Evolutionary conservation across 805 yeast species (phyloP).

Genomic region (Metschnikowia cubensis): DNA sequence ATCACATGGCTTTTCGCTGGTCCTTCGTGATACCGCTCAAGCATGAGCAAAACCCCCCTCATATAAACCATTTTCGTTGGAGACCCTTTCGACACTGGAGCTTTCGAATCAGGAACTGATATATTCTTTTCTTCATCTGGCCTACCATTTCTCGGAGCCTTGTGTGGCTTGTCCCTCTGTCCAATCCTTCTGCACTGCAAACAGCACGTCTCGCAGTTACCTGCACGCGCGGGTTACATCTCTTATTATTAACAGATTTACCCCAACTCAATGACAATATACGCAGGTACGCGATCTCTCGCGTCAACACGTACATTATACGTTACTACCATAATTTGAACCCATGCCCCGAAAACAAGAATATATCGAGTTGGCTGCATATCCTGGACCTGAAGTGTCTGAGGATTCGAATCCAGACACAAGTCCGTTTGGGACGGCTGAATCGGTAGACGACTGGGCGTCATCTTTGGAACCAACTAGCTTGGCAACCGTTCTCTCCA

Average conservation of each 20-base stretch:
- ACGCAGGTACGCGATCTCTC: slow-evolving; percentile 1
- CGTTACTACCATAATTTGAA: not conserved
- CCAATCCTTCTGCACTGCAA: too few species aligned
- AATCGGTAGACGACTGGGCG: not conserved
- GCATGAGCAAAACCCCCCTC: too few species aligned
- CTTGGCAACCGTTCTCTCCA: slow-evolving; percentile 8
- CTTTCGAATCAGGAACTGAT: too few species aligned
- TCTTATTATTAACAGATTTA: not conserved
- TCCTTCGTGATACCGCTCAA: too few species aligned
- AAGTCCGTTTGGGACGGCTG: not conserved
- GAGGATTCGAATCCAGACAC: not conserved
- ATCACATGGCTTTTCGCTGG: too few species aligned
- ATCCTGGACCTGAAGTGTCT: not conserved
- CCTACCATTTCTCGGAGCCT: too few species aligned
- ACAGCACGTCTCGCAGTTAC: too few species aligned
- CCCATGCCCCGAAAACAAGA: slow-evolving; percentile 9
- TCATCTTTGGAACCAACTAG: slow-evolving; percentile 1
- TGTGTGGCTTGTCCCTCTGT: too few species aligned
- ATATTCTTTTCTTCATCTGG: too few species aligned
- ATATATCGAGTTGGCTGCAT: slow-evolving; percentile 12
- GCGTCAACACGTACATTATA: not conserved
- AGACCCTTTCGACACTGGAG: too few species aligned
- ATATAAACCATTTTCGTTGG: too few species aligned
- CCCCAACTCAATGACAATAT: slow-evolving; percentile 1
- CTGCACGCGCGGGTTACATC: too few species aligned